phyloP scores from a whole-genome alignment of 1,284 basidiomycete genomes.

The Pseudozyma thailandica region DNA sequence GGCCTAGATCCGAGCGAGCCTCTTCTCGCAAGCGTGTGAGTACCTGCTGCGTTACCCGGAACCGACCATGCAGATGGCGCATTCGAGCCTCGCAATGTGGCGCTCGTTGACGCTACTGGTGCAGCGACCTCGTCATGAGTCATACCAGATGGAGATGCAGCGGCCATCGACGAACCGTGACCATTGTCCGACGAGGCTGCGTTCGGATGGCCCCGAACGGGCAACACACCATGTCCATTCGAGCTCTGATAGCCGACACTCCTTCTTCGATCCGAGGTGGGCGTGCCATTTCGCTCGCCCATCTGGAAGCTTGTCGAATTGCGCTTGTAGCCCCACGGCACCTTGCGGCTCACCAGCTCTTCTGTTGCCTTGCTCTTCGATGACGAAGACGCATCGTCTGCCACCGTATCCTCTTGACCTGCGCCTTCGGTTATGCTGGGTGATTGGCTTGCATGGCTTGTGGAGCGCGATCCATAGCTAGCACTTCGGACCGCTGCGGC shows the following conservation, averaged over 20 bases:
- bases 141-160: slow-evolving; percentile 3
- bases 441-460: slow-evolving; percentile 35
- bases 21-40: slow-evolving; percentile 17
- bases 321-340: slow-evolving; percentile 58
- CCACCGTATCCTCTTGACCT: slow-evolving; percentile 11
- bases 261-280: slow-evolving; percentile 37
- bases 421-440: slow-evolving; percentile 13
- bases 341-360: slow-evolving; percentile 55
- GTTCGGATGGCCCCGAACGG: slow-evolving; percentile 6
- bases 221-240: slow-evolving; percentile 27
- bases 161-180: slow-evolving; percentile 1
- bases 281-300: slow-evolving; percentile 35
- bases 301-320: slow-evolving; percentile 27
- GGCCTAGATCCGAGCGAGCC: slow-evolving; percentile 23
- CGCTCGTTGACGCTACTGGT: slow-evolving; percentile 5
- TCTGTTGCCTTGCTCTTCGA: slow-evolving; percentile 26
- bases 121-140: slow-evolving; percentile 8
- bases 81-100: slow-evolving; percentile 9
- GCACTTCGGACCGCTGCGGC: slow-evolving; percentile 15
- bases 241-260: slow-evolving; percentile 43
- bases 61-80: slow-evolving; percentile 37
- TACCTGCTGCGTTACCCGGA: slow-evolving; percentile 1
- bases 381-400: slow-evolving; percentile 27
- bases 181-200: slow-evolving; percentile 19
- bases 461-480: slow-evolving; percentile 29